phyloP scores from a whole-genome alignment of 2,329 filamentous ascomycete species.

The Sporothrix curviconia region DNA sequence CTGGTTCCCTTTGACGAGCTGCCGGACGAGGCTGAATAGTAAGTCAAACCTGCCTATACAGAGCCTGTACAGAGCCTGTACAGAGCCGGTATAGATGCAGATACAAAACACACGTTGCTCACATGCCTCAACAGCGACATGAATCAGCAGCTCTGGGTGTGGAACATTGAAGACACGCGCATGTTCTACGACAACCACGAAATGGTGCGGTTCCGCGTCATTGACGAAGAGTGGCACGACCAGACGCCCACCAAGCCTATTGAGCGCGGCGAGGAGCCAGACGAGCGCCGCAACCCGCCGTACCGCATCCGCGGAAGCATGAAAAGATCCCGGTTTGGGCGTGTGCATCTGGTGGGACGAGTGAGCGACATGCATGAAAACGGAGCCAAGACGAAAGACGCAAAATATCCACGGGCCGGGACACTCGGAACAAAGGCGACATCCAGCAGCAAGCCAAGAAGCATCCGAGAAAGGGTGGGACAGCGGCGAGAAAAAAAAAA shows the following conservation, averaged over 20 bases:
- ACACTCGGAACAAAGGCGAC: not conserved
- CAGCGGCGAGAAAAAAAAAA: not conserved
- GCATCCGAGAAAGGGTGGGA: not conserved
- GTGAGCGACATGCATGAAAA: too few relatives aligned
- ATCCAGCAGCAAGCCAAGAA: not conserved
- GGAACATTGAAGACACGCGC: conserved; percentile 65
- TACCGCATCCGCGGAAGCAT: conserved; percentile 64
- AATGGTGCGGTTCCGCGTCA: conserved; percentile 76
- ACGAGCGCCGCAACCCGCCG: conserved; percentile 55
- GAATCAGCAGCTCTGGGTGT: conserved; percentile 75
- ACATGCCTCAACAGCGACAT: conserved; percentile 49
- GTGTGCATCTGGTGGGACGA: conserved; percentile 49
- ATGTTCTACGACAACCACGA: conserved; percentile 89
- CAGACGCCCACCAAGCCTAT: conserved; percentile 65
- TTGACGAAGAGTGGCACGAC: conserved; percentile 87
- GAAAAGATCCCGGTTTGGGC: conserved; percentile 55
- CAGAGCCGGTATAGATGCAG: too few relatives aligned
- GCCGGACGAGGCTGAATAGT: conserved; percentile 72
- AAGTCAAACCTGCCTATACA: too few relatives aligned
- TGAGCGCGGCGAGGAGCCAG: conserved; percentile 53
- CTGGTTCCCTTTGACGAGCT: conserved; percentile 69
- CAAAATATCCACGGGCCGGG: not conserved
- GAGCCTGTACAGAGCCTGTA: too few relatives aligned
- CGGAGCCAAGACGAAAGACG: too few relatives aligned
- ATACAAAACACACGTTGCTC: not conserved